phyloP scores from a whole-genome alignment of 2,329 filamentous ascomycete species.

The Epichloe festucae region DNA sequence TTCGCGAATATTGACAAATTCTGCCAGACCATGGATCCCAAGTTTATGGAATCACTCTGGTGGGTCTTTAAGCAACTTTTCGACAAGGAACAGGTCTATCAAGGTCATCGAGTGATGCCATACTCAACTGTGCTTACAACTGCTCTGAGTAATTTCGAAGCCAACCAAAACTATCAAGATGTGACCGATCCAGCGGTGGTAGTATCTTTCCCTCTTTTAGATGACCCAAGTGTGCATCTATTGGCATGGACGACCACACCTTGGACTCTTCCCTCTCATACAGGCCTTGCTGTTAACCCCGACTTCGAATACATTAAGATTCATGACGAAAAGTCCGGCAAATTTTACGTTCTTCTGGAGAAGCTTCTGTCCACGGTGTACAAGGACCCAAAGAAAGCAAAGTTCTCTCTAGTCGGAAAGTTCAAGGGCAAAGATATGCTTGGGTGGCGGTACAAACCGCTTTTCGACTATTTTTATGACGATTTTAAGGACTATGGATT shows the following conservation, averaged over 20 bases:
- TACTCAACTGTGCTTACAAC: slow-evolving; percentile 87
- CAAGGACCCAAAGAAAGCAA: slow-evolving; percentile 66
- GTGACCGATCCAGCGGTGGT: slow-evolving; percentile 84
- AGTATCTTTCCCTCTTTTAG: slow-evolving; percentile 71
- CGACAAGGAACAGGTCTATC: slow-evolving; percentile 81
- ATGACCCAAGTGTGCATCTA: slow-evolving; percentile 61
- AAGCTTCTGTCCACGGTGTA: slow-evolving; percentile 69
- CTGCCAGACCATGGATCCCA: slow-evolving; percentile 72
- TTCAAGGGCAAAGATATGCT: slow-evolving; percentile 56
- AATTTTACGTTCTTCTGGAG: slow-evolving; percentile 76
- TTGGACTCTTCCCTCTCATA: slow-evolving; percentile 72
- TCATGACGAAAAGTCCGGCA: slow-evolving; percentile 66
- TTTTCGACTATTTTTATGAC: slow-evolving; percentile 83
- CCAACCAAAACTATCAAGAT: slow-evolving; percentile 89
- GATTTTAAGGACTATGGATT: slow-evolving; percentile 79
- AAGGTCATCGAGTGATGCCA: slow-evolving; percentile 85
- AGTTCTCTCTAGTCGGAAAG: slow-evolving; percentile 55
- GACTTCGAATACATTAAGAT: slow-evolving; percentile 84
- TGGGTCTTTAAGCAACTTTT: slow-evolving; percentile 94
- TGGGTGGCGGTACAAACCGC: slow-evolving; percentile 63
- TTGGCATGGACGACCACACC: slow-evolving; percentile 87
- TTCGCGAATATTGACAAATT: neutral
- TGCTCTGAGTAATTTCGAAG: slow-evolving; percentile 83
- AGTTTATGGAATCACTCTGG: slow-evolving; percentile 93
- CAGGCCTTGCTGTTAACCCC: slow-evolving; percentile 64